Evolutionary conservation across 331 rosid species (phyloP).

Genomic region (Quercus phellos): DNA sequence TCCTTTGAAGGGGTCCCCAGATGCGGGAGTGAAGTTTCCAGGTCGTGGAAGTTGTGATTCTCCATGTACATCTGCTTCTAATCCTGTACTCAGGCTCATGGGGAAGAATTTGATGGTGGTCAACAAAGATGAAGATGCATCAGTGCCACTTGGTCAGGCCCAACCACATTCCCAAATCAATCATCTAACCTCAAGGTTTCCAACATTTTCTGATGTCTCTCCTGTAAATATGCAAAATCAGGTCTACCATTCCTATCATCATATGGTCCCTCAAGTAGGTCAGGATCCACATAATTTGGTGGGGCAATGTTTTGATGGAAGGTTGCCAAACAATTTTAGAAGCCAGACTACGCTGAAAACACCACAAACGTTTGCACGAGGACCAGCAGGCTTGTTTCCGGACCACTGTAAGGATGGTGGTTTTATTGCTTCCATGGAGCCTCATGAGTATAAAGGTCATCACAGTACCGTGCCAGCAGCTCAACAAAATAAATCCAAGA

Average conservation of each 20-base stretch:
- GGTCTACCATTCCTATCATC: slow-evolving; percentile 26
- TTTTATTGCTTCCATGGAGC: slow-evolving; percentile 17
- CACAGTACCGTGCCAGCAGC: slow-evolving; percentile 8
- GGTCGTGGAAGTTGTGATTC: slow-evolving; percentile 29
- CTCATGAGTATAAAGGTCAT: slow-evolving; percentile 23
- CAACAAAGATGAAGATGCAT: slow-evolving; percentile 41
- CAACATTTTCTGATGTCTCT: slow-evolving; percentile 24
- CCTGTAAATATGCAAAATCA: slow-evolving; percentile 25
- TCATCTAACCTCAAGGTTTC: slow-evolving; percentile 24
- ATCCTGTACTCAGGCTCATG: slow-evolving; percentile 55
- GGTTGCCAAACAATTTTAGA: slow-evolving; percentile 15
- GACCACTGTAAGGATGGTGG: slow-evolving; percentile 26
- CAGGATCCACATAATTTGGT: slow-evolving; percentile 18
- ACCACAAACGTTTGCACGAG: slow-evolving; percentile 18
- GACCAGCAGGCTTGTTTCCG: slow-evolving; percentile 18
- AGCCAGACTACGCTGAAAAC: slow-evolving; percentile 2
- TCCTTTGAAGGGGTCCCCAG: slow-evolving; percentile 20
- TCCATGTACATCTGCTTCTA: slow-evolving; percentile 48
- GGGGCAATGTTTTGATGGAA: slow-evolving; percentile 24
- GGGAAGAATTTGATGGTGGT: slow-evolving; percentile 67
- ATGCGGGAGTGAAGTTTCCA: slow-evolving; percentile 25
- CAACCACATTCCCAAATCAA: slow-evolving; percentile 26
- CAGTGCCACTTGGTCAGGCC: slow-evolving; percentile 24
- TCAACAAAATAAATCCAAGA: slow-evolving; percentile 9
- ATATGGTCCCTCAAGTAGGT: slow-evolving; percentile 21